phyloP scores from a whole-genome alignment of 208 protist genomes.

The Novymonas esmeraldas region DNA sequence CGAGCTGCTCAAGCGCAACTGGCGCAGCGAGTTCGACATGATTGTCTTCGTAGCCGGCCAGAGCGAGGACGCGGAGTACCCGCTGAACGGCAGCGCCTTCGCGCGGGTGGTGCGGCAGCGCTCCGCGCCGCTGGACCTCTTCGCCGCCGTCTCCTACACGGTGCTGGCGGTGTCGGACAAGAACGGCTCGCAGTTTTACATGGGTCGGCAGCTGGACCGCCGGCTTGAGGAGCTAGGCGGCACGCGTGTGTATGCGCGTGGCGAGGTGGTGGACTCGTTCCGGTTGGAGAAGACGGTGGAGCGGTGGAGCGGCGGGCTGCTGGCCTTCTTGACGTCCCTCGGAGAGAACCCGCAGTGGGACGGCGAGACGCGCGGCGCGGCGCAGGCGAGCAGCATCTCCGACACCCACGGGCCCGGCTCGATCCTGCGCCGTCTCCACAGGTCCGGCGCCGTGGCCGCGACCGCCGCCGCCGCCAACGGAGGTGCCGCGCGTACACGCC shows the following conservation, averaged over 20 bases:
- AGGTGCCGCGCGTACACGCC: neutral
- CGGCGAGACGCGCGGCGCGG: conserved; percentile 1
- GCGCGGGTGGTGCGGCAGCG: conserved; percentile 41
- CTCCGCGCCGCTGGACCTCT: conserved; percentile 34
- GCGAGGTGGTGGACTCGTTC: conserved; percentile 62
- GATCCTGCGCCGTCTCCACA: conserved; percentile 9
- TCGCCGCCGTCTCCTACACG: conserved; percentile 44
- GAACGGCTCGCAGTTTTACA: conserved; percentile 44
- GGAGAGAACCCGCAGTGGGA: conserved; percentile 7
- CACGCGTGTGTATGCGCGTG: conserved; percentile 53
- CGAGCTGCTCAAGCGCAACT: conserved; percentile 32
- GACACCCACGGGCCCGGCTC: neutral
- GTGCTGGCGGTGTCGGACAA: conserved; percentile 59
- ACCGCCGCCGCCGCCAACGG: conserved; percentile 1
- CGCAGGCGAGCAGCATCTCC: neutral
- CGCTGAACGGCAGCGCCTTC: conserved; percentile 51
- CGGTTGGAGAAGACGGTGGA: conserved; percentile 51
- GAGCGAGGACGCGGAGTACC: conserved; percentile 40
- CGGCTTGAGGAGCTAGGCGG: conserved; percentile 63
- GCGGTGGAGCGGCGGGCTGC: conserved; percentile 48
- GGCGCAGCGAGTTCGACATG: conserved; percentile 39
- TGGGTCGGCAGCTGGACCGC: conserved; percentile 46
- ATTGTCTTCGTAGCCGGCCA: conserved; percentile 48
- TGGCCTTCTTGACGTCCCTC: conserved; percentile 21
- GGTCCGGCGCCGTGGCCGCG: neutral